Base-by-base conservation (phyloP, 2,329 filamentous ascomycete genomes). In the Paecilomyces sp. region DNA sequence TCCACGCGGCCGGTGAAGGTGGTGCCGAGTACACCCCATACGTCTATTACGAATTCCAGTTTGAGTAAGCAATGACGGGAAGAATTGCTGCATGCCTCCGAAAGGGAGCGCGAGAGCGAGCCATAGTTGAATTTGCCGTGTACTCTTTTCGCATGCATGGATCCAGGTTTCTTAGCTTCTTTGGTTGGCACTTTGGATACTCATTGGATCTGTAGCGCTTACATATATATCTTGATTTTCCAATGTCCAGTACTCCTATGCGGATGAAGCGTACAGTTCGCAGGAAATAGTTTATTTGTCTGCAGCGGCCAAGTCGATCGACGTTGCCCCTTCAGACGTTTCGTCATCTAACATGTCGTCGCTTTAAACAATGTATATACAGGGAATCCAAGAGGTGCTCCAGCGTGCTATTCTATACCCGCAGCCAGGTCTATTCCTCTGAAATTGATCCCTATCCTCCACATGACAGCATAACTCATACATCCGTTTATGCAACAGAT, bases 11-110 rank as follows among this genome's bases (percentile, higher is more conserved):
- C 3, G 75, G 80, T 34, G 83, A 85, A 51, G 86, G 85, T 18
- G 88, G 87, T 58, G 82, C 85, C 66, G 92, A 97, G 74, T 99
- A 97, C 79, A 94, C 91, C 61, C 89, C 94, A 50, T 99, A 95
- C 77, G 94, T 97, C 71, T 97, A 92, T 80, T 99, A 97, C 77
- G 91, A 96, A 73, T 90, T 97, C 72, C 90, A 94, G 71, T 86
- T 97, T 65, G 76, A 79, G 68, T 84, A 75, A 68, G 56, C 36
- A 36, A 52, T n/a, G 30, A 41, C n/a, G 47, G 28, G 6, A n/a
- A 22, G 13, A 8, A 47, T 18, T 47, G 41, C 9, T 47, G 41
- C 41, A 18, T 18, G n/a, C 41, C 41, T 47, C 41, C 3, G 15
- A 8, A 22, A 47, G 15, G 41, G 41, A 47, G 15, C n/a, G 41